Conservation (phyloP, 75 land plant species). For the Selaginella tamariscina region DNA sequence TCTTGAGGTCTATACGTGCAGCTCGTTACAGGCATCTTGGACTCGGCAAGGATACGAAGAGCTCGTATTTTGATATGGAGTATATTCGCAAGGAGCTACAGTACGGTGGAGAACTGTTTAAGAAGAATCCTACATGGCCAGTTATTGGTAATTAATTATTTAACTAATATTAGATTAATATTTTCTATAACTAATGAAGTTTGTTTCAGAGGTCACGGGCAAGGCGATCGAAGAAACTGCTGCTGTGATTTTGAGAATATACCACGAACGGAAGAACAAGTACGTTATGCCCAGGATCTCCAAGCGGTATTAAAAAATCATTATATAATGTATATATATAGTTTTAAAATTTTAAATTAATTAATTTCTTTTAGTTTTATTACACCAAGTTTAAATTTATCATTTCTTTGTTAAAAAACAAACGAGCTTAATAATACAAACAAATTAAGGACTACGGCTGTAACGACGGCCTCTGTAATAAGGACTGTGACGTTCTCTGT, state of each 20-base stretch:
- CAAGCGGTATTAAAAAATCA: constrained; percentile 42
- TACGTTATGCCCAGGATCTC: constrained; percentile 88
- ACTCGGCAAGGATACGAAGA: constrained; percentile 21
- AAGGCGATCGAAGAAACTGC: constrained; percentile 98
- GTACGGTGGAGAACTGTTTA: constrained; percentile 51
- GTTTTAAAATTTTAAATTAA: too few species aligned
- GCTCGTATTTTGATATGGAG: constrained; percentile 75
- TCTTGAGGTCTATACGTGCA: constrained; percentile 60
- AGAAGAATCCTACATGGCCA: constrained; percentile 81
- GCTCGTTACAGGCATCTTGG: constrained; percentile 69
- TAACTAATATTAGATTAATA: background rate
- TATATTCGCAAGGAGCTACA: constrained; percentile 69
- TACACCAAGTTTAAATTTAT: too few species aligned
- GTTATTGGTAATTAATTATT: constrained; percentile 59
- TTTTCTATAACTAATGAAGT: background rate
- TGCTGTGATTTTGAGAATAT: constrained; percentile 73
- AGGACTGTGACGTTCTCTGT: too few species aligned
- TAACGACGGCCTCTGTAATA: too few species aligned
- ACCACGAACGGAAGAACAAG: constrained; percentile 61
- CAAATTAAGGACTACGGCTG: too few species aligned
- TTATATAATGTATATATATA: too few species aligned
- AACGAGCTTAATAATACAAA: too few species aligned
- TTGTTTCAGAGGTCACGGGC: constrained; percentile 74
- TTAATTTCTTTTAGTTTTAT: too few species aligned
- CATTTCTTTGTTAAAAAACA: too few species aligned